phyloP scores from a whole-genome alignment of 108 stramenopile species.

The Fragilariopsis cylindrus region DNA sequence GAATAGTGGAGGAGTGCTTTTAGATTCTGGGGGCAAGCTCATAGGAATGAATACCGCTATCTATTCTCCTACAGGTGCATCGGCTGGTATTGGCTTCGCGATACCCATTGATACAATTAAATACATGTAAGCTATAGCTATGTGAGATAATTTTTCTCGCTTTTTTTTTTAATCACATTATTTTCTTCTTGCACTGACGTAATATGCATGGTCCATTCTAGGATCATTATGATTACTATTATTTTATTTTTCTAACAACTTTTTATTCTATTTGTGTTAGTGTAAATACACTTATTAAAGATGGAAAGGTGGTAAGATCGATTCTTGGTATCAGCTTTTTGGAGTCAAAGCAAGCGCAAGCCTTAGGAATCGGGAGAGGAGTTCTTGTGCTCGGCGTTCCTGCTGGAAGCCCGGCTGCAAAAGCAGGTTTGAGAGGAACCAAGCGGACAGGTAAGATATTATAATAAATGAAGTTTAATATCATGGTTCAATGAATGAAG shows the following conservation, averaged over 20 bases:
- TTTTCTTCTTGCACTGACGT: no score
- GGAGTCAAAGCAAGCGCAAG: conserved; percentile 82
- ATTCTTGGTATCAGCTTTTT: conserved; percentile 87
- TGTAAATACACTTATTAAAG: conserved; percentile 76
- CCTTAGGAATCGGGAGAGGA: conserved; percentile 87
- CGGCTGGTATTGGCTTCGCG: conserved; percentile 94
- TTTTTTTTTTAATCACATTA: no score
- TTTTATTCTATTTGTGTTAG: not conserved
- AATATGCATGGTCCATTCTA: not conserved
- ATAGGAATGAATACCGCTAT: conserved; percentile 98
- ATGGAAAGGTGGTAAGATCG: conserved; percentile 88
- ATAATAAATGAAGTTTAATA: no score
- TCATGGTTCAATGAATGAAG: no score
- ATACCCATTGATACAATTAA: conserved; percentile 92
- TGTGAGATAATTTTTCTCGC: no score
- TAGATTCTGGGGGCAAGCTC: conserved; percentile 73
- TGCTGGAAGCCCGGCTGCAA: conserved; percentile 57
- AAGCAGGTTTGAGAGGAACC: conserved; percentile 74
- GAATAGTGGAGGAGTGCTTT: conserved; percentile 84
- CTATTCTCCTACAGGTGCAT: conserved; percentile 81
- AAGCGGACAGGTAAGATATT: conserved; percentile 25
- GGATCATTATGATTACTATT: not conserved
- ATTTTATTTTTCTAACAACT: not conserved
- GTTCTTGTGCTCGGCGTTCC: conserved; percentile 93
- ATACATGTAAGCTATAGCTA: conserved; percentile 23